Evolutionary conservation across 345 rosid genomes (phyloP).

Genomic region (Jatropha curcas): DNA sequence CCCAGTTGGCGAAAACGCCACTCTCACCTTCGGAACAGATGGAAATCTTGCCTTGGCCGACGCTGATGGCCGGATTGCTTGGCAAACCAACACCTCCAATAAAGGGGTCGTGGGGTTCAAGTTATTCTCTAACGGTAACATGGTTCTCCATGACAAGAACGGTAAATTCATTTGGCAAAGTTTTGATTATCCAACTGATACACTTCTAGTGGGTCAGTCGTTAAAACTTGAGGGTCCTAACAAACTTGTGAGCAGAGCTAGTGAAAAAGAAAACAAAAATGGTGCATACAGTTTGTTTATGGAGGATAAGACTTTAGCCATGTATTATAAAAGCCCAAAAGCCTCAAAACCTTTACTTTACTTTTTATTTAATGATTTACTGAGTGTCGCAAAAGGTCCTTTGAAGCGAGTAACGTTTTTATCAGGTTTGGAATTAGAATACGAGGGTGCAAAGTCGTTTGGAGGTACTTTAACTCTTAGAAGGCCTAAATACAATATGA

Average conservation of each 20-base stretch:
- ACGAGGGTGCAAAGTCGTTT: neutral
- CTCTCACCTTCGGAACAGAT: slow-evolving; percentile 42
- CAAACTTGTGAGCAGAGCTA: slow-evolving; percentile 20
- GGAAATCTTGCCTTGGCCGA: slow-evolving; percentile 63
- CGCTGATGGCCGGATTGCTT: slow-evolving; percentile 51
- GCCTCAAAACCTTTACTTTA: slow-evolving; percentile 38
- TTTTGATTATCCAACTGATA: slow-evolving; percentile 25
- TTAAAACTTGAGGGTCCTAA: neutral
- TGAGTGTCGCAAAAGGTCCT: neutral
- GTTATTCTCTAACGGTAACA: slow-evolving; percentile 55
- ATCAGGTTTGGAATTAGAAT: slow-evolving; percentile 18
- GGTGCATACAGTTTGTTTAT: slow-evolving; percentile 10
- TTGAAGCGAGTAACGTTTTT: neutral
- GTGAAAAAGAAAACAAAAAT: neutral
- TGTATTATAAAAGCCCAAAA: slow-evolving; percentile 36
- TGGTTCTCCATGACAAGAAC: slow-evolving; percentile 46
- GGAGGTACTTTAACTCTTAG: slow-evolving; percentile 7
- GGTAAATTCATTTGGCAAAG: slow-evolving; percentile 23
- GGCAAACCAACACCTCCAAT: slow-evolving; percentile 67
- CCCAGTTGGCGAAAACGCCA: slow-evolving; percentile 63
- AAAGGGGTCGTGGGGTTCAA: slow-evolving; percentile 58
- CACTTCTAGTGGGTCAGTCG: slow-evolving; percentile 24
- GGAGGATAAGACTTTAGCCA: slow-evolving; percentile 16
- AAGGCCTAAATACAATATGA: slow-evolving; percentile 42
- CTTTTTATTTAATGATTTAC: slow-evolving; percentile 3